A percentile compares a stretch with the other conserved stretches of the same genome.
Conservation (phyloP, 805 yeast genomes). For the Lipomyces sp. region DNA sequence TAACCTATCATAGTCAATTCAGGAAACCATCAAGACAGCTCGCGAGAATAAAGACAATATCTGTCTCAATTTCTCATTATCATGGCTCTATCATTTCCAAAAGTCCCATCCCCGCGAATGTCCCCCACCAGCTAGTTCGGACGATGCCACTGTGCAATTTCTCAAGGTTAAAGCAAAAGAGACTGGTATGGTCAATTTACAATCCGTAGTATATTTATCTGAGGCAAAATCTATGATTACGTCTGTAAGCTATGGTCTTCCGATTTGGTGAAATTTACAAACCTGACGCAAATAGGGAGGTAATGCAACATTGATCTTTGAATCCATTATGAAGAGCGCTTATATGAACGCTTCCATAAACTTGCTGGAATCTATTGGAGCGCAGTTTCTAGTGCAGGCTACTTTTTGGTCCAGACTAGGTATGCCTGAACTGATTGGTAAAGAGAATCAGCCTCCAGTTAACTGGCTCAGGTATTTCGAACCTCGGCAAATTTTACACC, state of each 20-base stretch:
- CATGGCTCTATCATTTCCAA: constrained; percentile 75
- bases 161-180: constrained; percentile 59
- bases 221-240: constrained; percentile 53
- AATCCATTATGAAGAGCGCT: constrained; percentile 23
- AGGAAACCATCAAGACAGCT: constrained; percentile 86
- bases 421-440: background rate
- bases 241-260: constrained; percentile 6
- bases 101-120: constrained; percentile 65
- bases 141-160: constrained; percentile 69
- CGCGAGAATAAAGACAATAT: constrained; percentile 78
- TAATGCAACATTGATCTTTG: constrained; percentile 16
- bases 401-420: constrained; percentile 29
- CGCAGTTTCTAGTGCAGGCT: constrained; percentile 17
- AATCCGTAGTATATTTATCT: constrained; percentile 66
- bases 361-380: constrained; percentile 19
- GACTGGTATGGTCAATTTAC: constrained; percentile 34
- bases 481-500: constrained; percentile 17
- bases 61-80: constrained; percentile 71
- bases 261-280: background rate
- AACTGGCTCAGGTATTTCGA: constrained; percentile 13
- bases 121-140: constrained; percentile 58
- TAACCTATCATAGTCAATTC: constrained; percentile 59
- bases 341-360: constrained; percentile 9
- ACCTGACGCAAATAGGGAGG: constrained; percentile 13
- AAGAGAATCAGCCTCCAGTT: background rate